phyloP scores from a whole-genome alignment of 768 basidiomycete species.

The Lactarius psammicola region DNA sequence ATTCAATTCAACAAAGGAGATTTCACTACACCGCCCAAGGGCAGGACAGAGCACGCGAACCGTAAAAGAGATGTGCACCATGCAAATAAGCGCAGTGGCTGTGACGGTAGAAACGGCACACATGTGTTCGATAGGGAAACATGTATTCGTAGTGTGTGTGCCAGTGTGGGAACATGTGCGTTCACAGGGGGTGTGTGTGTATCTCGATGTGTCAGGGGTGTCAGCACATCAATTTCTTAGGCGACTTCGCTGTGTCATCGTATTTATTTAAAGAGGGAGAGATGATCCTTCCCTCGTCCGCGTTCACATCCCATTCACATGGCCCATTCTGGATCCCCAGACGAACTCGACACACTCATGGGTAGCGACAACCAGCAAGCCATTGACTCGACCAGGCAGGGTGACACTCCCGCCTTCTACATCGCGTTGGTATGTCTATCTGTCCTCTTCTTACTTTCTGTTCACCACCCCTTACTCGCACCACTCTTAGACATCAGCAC shows the following conservation, averaged over 20 bases:
- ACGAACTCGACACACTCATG: slow-evolving; percentile 25
- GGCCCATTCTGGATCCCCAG: neutral
- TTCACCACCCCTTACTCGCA: slow-evolving; percentile 12
- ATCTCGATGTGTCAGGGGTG: neutral
- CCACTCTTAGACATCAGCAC: slow-evolving; percentile 18
- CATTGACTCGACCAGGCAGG: slow-evolving; percentile 41
- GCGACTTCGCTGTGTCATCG: neutral
- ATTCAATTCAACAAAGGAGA: no score
- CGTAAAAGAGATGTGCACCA: no score
- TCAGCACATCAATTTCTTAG: neutral
- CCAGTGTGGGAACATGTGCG: no score
- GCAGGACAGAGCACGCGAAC: no score
- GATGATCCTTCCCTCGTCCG: no score
- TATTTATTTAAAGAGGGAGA: neutral
- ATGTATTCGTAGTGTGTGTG: no score
- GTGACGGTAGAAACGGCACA: no score
- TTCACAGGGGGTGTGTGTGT: neutral
- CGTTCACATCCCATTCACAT: neutral
- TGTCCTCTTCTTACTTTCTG: neutral
- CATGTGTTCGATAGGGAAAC: no score
- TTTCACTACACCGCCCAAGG: no score
- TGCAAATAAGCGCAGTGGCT: no score
- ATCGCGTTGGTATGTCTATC: slow-evolving; percentile 41
- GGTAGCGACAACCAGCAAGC: slow-evolving; percentile 26
- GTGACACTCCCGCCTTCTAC: slow-evolving; percentile 39